phyloP scores from a whole-genome alignment of 345 rosid species.

The Barbarea vulgaris region DNA sequence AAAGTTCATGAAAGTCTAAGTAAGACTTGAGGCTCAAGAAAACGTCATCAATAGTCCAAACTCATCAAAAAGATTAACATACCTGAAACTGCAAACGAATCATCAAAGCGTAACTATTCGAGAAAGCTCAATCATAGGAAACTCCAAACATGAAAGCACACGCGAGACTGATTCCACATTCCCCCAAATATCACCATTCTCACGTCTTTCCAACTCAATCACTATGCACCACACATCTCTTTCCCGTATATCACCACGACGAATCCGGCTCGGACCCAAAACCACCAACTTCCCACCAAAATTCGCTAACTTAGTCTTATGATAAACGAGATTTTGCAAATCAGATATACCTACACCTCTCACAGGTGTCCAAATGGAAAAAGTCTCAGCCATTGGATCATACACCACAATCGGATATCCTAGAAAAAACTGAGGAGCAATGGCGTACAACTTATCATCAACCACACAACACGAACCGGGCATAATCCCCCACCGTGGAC shows the following conservation, averaged over 20 bases:
- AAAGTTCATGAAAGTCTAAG: background rate
- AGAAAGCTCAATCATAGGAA: background rate
- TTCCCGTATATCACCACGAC: no score
- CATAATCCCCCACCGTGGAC: background rate
- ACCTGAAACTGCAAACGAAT: background rate
- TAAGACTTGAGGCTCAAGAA: background rate
- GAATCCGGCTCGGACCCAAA: background rate
- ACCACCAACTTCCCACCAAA: background rate
- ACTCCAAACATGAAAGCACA: background rate
- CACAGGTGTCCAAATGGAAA: background rate
- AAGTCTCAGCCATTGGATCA: background rate
- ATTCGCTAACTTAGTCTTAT: background rate
- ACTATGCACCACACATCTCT: background rate
- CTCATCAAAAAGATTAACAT: background rate
- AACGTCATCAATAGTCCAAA: background rate
- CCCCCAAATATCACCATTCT: background rate
- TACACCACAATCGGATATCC: background rate
- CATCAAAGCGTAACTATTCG: background rate
- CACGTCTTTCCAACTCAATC: background rate
- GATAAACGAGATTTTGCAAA: background rate
- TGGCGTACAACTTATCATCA: background rate
- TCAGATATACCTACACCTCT: background rate
- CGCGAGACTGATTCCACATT: background rate
- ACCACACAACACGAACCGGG: background rate
- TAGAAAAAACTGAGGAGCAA: rapidly evolving